Conservation (phyloP, 1,284 basidiomycete genomes). For the Trichosporon sp. region DNA sequence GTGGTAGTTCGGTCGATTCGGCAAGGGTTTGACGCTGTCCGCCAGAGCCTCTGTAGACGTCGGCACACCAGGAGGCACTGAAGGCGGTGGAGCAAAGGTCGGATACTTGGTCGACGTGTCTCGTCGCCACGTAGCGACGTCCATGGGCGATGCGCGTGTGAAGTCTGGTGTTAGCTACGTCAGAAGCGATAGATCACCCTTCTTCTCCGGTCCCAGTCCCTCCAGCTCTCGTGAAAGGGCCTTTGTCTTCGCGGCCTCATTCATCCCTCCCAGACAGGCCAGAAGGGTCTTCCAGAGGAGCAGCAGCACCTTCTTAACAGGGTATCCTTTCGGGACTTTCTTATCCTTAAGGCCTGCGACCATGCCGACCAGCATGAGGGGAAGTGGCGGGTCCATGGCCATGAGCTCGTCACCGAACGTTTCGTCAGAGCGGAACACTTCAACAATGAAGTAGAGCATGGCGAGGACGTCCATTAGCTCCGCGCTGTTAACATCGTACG, state of each 20-base stretch:
- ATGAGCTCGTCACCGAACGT: slow-evolving; percentile 93
- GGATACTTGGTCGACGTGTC: slow-evolving; percentile 92
- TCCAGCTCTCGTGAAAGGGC: slow-evolving; percentile 76
- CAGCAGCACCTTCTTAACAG: slow-evolving; percentile 79
- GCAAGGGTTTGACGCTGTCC: slow-evolving; percentile 84
- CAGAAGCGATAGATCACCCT: slow-evolving; percentile 48
- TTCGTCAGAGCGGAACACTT: slow-evolving; percentile 84
- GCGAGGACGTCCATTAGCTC: slow-evolving; percentile 87
- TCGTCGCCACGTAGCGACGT: slow-evolving; percentile 77
- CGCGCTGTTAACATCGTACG: slow-evolving; percentile 56
- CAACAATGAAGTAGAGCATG: slow-evolving; percentile 88
- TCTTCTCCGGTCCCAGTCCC: slow-evolving; percentile 61
- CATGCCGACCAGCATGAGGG: slow-evolving; percentile 84
- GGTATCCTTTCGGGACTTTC: slow-evolving; percentile 82
- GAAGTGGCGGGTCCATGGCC: slow-evolving; percentile 89
- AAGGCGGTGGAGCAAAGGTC: slow-evolving; percentile 67
- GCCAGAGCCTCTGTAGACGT: slow-evolving; percentile 62
- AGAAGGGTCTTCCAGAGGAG: slow-evolving; percentile 94
- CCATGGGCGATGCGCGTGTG: slow-evolving; percentile 80
- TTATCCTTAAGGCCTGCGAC: slow-evolving; percentile 88
- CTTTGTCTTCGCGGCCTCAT: slow-evolving; percentile 79
- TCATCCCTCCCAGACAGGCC: slow-evolving; percentile 85
- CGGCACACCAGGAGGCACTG: slow-evolving; percentile 44
- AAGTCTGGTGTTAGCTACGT: slow-evolving; percentile 44
- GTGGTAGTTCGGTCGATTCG: slow-evolving; percentile 86